Base-by-base conservation (phyloP, 257 asterid genomes). In the Solanum chaucha region DNA sequence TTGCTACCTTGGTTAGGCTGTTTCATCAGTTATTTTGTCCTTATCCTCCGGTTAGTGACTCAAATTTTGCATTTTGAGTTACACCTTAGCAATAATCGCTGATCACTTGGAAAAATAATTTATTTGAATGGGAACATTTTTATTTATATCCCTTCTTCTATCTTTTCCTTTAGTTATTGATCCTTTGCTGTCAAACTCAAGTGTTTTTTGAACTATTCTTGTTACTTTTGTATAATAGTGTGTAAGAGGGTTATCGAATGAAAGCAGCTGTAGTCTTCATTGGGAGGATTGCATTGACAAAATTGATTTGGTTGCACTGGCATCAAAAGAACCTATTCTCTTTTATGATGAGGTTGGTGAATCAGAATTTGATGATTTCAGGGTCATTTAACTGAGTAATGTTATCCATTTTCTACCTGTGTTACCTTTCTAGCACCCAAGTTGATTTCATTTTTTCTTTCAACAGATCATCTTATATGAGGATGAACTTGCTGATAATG, bases 401-500 rank as follows among this genome's bases (percentile, higher is more conserved):
- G 48, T 34, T 71, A 71, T 67, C 78, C 87, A 80, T 87, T 59
- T 70, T 85, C 75, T 24, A 87, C 78, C 85, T 78, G 82, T 85
- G 75, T 71, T 30, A 19, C 70, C 68, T 30, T 28, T 81, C 44
- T 26, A 81, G 30, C 41, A 30, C 44, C 30, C 85, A 48, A 19
- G 85, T 81, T 48, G 15, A 81, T 68, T 71, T 88, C 78, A 48
- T 75, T 73, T 38, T 82, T 67, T 70, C 36, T 48, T 51, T 86
- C 77, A 73, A 87, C 96, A 97, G 99, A 95, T 97, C 13, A 84
- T 97, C 86, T 88, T 97, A 90, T 97, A 96, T 87, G 99, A 96
- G 94, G 99, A 97, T 90, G 99, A 97, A 92, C 92, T 97, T 90
- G 99, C 98, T 92, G 99, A 97, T 90, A 97, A 90, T 87, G 99